Conservation (phyloP, 1,139 yeast genomes). For the Kodamaea sp. region DNA sequence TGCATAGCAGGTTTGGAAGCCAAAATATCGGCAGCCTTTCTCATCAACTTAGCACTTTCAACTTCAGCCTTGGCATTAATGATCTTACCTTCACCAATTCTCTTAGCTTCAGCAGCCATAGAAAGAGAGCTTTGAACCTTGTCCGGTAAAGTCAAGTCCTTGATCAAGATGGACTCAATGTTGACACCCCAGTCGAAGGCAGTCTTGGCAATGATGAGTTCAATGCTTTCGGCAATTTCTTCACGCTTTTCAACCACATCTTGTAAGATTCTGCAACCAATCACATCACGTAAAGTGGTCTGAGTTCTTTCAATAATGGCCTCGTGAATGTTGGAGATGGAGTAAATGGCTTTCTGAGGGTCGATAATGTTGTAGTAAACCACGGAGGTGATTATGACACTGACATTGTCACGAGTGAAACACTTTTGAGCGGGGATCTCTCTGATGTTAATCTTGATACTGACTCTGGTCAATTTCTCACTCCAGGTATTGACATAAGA, state of each 20-base stretch:
- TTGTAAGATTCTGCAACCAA: conserved; percentile 67
- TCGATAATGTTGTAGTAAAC: conserved; percentile 68
- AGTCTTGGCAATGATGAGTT: conserved; percentile 60
- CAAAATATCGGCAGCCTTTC: conserved; percentile 76
- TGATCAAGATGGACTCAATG: conserved; percentile 68
- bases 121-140: conserved; percentile 64
- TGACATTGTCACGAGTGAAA: conserved; percentile 71
- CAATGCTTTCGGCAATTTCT: conserved; percentile 68
- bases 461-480: conserved; percentile 55
- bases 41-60: conserved; percentile 73
- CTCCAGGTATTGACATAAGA: conserved; percentile 65
- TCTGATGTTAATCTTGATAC: conserved; percentile 59
- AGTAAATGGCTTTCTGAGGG: conserved; percentile 68
- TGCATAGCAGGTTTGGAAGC: conserved; percentile 81
- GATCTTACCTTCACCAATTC: conserved; percentile 78
- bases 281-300: conserved; percentile 73
- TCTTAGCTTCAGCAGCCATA: conserved; percentile 75
- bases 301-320: conserved; percentile 75
- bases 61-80: conserved; percentile 78
- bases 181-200: conserved; percentile 75
- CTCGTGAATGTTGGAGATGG: conserved; percentile 53
- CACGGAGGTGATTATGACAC: conserved; percentile 63
- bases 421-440: conserved; percentile 71
- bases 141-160: conserved; percentile 60
- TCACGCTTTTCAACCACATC: conserved; percentile 77